Base-by-base conservation (phyloP, 208 protist genomes). In the Vickermania spadyakhi region DNA sequence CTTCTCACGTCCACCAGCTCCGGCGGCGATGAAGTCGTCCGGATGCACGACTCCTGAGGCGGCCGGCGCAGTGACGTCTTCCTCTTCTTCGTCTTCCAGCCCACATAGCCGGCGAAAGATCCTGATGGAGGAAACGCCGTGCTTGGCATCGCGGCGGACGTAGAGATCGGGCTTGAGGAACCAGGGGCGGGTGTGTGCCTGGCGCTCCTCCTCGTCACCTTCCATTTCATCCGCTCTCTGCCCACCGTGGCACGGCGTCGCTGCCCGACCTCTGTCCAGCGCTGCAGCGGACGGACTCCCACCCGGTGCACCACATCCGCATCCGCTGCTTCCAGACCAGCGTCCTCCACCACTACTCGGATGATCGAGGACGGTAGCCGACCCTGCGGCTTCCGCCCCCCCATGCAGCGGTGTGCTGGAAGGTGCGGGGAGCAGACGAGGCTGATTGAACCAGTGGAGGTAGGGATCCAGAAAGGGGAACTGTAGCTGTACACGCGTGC, bases 101-200 rank as follows among this genome's bases (percentile, higher is more conserved):
- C 51, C 60, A 51, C 58, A 60, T 42, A 72, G 71, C 11, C 56
- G 60, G 27, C 79, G 66, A 51, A 77, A 92, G 1, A 77, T 60
- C 28, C 80, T 60, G 58, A 78, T 65, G 3, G 81, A 62, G 7
- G 81, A 77, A 25, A 68, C 57, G 5, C 60, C 68, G 62, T 73
- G 62, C 45, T 55, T 52, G 4, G 72, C 41, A 7, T 62, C 54
- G 1, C 76, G 71, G 5, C 68, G 62, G 52, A 83, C 64, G 62
- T 85, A 86, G 58, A 83, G 75, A 25, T 83, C 62, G 23, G 79
- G 75, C 23, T 77, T 68, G 31, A 84, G 52, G 56, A 90, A 90
- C 83, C 86, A 93, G 53, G 86, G 79, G 56, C 73, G 23, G 36
- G 18, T 7, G 36, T 45, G 18, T 28, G 67, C 64, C 41, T 59